These are phyloP conservation scores for Saxophila tyrrhenica DNA, from an alignment of 495 filamentous ascomycete genomes.

Conservation along the genomic window DNA sequence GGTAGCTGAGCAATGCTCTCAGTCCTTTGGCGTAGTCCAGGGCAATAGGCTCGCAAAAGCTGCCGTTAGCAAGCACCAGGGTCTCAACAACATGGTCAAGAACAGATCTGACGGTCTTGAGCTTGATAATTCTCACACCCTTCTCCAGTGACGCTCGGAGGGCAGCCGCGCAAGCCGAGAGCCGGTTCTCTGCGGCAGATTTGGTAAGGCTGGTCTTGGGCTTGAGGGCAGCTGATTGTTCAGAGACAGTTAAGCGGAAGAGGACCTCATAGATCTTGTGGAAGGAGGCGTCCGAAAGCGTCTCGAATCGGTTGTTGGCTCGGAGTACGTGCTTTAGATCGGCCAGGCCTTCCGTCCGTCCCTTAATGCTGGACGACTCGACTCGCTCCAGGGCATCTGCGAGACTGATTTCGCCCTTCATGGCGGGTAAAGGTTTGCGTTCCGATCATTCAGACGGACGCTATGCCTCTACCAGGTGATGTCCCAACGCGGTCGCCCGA, in stretches of 20 bases:
- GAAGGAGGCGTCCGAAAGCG: constrained; percentile 58
- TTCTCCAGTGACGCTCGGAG: constrained; percentile 59
- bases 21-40: constrained; percentile 72
- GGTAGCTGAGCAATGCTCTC: constrained; percentile 53
- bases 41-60: constrained; percentile 59
- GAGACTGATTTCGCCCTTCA: constrained; percentile 18
- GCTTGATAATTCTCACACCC: constrained; percentile 52
- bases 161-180: constrained; percentile 60
- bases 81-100: constrained; percentile 72
- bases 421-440: neutral
- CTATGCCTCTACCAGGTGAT: neutral
- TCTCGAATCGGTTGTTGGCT: constrained; percentile 45
- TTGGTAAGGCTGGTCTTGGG: constrained; percentile 40
- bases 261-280: constrained; percentile 73
- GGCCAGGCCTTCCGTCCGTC: constrained; percentile 27
- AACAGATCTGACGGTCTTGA: constrained; percentile 64
- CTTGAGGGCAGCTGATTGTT: constrained; percentile 53
- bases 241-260: constrained; percentile 54
- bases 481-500: too few species aligned
- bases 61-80: constrained; percentile 49
- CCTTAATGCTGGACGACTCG: constrained; percentile 8
- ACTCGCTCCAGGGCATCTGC: constrained; percentile 11
- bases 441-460: neutral
- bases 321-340: constrained; percentile 54
- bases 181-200: constrained; percentile 40